Evolutionary conservation across 164 flowering plant genomes (phyloP).

Genomic region (Platanus orientalis): DNA sequence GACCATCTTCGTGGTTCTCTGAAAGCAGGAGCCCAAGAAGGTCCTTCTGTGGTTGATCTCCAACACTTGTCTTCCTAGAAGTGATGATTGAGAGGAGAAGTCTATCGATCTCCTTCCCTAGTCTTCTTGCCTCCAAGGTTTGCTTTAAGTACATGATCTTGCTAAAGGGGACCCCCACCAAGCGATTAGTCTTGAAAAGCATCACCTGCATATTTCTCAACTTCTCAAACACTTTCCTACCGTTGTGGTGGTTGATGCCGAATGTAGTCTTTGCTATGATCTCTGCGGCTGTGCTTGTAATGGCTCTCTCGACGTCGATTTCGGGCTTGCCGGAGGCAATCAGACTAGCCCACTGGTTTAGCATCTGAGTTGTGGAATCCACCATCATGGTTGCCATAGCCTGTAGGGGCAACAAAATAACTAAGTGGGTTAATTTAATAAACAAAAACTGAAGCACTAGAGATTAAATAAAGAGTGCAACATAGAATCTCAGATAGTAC

Average conservation of each 20-base stretch:
- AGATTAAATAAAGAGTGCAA: too few species aligned
- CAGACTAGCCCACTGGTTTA: conserved; percentile 48
- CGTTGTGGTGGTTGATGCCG: conserved; percentile 46
- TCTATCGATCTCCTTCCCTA: conserved; percentile 71
- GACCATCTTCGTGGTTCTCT: conserved; percentile 19
- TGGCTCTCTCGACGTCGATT: conserved; percentile 62
- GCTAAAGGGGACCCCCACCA: conserved; percentile 81
- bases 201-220: conserved; percentile 54
- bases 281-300: conserved; percentile 53
- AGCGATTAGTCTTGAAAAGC: conserved; percentile 59
- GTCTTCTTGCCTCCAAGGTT: conserved; percentile 38
- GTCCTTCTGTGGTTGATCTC: conserved; percentile 24
- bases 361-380: conserved; percentile 58
- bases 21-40: conserved; percentile 55
- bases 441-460: too few species aligned
- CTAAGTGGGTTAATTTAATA: not conserved
- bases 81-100: conserved; percentile 50
- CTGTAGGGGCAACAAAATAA: conserved; percentile 24
- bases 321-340: conserved; percentile 40
- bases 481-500: too few species aligned
- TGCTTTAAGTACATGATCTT: conserved; percentile 36
- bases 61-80: conserved; percentile 19
- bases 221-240: conserved; percentile 47
- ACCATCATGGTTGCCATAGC: conserved; percentile 64
- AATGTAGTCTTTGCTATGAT: conserved; percentile 77